Percentiles rank a stretch among this genome's conserved stretches.
phyloP scores from a whole-genome alignment of 176 grass and related monocot genomes.

The Zoysia pacifica region DNA sequence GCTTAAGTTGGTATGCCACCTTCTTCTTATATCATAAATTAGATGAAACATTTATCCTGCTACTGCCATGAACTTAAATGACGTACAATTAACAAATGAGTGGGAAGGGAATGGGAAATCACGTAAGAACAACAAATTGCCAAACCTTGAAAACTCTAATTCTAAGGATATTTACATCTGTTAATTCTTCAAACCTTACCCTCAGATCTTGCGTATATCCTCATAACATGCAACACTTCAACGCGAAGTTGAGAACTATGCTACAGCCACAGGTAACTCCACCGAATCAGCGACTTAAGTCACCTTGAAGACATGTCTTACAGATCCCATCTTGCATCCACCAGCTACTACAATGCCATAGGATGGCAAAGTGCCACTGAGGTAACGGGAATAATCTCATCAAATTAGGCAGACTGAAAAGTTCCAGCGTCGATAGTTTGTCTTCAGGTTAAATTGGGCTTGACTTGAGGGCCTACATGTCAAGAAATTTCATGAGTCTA shows the following conservation, averaged over 20 bases:
- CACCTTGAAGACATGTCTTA: conserved; percentile 28
- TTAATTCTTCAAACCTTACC: conserved; percentile 27
- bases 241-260: conserved; percentile 21
- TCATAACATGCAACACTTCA: conserved; percentile 9
- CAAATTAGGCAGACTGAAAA: conserved; percentile 32
- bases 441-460: conserved; percentile 70
- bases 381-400: conserved; percentile 20
- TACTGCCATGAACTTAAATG: conserved; percentile 22
- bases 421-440: conserved; percentile 8
- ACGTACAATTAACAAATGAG: neutral
- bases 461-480: conserved; percentile 71
- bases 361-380: conserved; percentile 17
- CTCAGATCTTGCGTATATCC: conserved; percentile 20
- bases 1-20: neutral
- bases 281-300: conserved; percentile 4
- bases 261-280: conserved; percentile 27
- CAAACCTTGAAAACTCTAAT: conserved; percentile 31
- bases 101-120: neutral
- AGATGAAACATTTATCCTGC: neutral
- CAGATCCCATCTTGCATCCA: conserved; percentile 3
- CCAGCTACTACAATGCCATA: neutral
- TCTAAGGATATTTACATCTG: conserved; percentile 52
- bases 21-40: neutral
- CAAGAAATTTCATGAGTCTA: conserved; percentile 5
- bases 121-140: neutral